Evolutionary conservation across 139 green algal species (phyloP), one percentile per base, ranked within the genome.

Genomic region (Chara braunii): DNA sequence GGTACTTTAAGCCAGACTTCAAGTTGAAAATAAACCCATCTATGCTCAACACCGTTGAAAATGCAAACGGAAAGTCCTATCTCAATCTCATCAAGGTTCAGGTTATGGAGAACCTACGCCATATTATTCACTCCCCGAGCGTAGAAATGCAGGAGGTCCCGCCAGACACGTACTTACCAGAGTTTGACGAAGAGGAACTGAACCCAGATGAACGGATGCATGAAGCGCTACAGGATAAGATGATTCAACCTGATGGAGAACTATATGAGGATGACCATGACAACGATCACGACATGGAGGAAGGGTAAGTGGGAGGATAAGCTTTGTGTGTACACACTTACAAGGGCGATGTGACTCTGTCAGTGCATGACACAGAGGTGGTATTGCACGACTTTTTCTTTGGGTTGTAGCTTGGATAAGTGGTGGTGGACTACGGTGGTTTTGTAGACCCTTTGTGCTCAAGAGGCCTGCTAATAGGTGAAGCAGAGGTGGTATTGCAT

Each of bases 61-160:
- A 95, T 75, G 71, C 70, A 70, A 95, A 95, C 83, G 85, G 77
- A 1, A 78, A 79, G 4, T 69, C 83, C 24, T 87, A 90, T 29
- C 53, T 95, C 1, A 83, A 92, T 42, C 70, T 68, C 26, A 85
- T 94, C 43, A 75, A 63, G 45, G n/a, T 37, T 2, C 62, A 83
- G 35, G 55, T 90, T 9, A 45, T 94, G 18, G 80, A 94, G 59
- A 82, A 88, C 63, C 68, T 92, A 44, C 68, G 67, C 0, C 54
- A 80, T 43, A 61, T 95, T 9, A 72, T 74, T 3, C 68, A 82
- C 37, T 85, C 88, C 14, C 88, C 87, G 8, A 63, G 57, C 24
- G 66, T 75, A 4, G 56, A 75, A 50, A 75, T 75, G 66, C 63
- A 72, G n/a, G 63, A 72, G 63, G 40, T 67, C 40, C 63, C 63